Conservation (phyloP, 257 asterid species). For the Nicotiana sylvestris region DNA sequence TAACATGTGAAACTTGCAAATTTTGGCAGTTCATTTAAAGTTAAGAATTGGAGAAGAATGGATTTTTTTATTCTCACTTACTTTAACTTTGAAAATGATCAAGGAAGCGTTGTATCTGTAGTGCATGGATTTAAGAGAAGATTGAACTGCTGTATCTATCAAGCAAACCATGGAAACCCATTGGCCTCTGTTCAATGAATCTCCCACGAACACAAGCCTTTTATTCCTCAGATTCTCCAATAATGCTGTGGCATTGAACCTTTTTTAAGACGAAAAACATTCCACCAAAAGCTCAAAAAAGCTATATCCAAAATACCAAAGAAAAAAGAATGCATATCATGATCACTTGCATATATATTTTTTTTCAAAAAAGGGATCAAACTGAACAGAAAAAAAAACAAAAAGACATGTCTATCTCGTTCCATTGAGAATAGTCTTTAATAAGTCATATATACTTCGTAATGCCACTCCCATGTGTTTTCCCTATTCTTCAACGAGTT, state of each 20-base stretch:
- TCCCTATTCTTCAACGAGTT: neutral
- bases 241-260: slow-evolving; percentile 81
- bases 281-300: slow-evolving; percentile 29
- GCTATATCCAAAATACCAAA: slow-evolving; percentile 11
- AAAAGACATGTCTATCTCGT: neutral
- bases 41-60: neutral
- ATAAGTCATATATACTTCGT: neutral
- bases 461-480: neutral
- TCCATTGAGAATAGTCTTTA: neutral
- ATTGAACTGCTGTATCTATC: slow-evolving; percentile 60
- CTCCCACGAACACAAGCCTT: slow-evolving; percentile 85
- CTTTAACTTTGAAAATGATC: slow-evolving; percentile 78
- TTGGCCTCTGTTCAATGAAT: slow-evolving; percentile 81
- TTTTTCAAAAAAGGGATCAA: neutral
- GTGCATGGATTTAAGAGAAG: slow-evolving; percentile 47
- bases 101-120: slow-evolving; percentile 67
- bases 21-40: neutral
- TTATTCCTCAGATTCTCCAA: slow-evolving; percentile 72
- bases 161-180: slow-evolving; percentile 93
- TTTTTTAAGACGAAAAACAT: slow-evolving; percentile 36
- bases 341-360: neutral
- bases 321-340: neutral
- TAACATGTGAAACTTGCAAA: neutral
- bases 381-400: neutral
- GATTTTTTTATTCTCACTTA: slow-evolving; percentile 16